phyloP scores from a whole-genome alignment of 176 grass and related monocot species.

The Pharus latifolius region DNA sequence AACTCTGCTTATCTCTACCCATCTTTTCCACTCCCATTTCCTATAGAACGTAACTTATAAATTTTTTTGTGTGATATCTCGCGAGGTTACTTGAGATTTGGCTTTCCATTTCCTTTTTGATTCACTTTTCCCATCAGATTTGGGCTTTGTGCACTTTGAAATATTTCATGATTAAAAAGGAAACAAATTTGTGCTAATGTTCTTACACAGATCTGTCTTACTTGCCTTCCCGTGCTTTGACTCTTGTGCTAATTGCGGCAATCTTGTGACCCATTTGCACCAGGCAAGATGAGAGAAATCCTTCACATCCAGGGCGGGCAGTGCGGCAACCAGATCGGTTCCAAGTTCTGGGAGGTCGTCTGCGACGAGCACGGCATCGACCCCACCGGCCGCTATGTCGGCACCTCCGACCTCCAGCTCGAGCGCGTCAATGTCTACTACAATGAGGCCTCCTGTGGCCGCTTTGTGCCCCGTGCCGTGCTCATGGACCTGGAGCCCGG shows the following conservation, averaged over 20 bases:
- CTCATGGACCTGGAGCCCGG: slow-evolving; percentile 93
- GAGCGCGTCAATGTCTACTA: slow-evolving; percentile 91
- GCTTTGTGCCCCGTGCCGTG: slow-evolving; percentile 75
- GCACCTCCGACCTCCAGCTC: slow-evolving; percentile 79
- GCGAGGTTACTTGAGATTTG: too few species aligned
- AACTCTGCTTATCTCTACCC: too few species aligned
- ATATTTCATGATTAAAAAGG: too few species aligned
- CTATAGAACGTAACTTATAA: too few species aligned
- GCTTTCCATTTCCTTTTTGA: too few species aligned
- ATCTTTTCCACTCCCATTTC: too few species aligned
- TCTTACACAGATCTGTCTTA: not conserved
- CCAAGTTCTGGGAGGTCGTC: slow-evolving; percentile 87
- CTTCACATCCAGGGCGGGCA: slow-evolving; percentile 82
- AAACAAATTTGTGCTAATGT: too few species aligned
- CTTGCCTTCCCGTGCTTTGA: too few species aligned
- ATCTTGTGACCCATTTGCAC: slow-evolving; percentile 10
- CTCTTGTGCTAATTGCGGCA: too few species aligned
- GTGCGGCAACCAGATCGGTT: slow-evolving; percentile 83
- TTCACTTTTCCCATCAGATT: too few species aligned
- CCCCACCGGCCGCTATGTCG: slow-evolving; percentile 54
- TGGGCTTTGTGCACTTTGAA: too few species aligned
- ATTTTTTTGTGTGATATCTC: too few species aligned
- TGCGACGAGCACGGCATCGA: slow-evolving; percentile 84
- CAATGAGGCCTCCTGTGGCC: slow-evolving; percentile 80
- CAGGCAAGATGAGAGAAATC: slow-evolving; percentile 74